Conservation (phyloP, 176 grass and related monocot species). For the Oryza glumipatula region DNA sequence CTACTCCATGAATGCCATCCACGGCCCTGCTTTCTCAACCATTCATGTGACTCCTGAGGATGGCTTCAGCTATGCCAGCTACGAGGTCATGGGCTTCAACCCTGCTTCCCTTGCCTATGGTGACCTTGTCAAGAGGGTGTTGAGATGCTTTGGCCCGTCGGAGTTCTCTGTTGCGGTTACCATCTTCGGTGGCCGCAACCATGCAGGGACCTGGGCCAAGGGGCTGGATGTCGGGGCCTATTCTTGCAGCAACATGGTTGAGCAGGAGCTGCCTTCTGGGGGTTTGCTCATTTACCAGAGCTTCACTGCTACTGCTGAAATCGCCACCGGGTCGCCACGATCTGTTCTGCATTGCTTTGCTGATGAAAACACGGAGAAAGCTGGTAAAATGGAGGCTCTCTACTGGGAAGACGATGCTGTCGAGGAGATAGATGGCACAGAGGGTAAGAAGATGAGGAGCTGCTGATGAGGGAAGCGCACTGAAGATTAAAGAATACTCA, state of each 20-base stretch:
- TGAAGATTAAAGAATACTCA: not conserved
- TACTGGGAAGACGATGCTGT: constrained; percentile 37
- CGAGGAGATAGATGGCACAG: not conserved
- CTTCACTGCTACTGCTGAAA: constrained; percentile 28
- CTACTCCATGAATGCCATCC: constrained; percentile 63
- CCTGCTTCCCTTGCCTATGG: constrained; percentile 2
- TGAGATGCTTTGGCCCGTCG: constrained; percentile 47
- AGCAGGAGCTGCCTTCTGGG: constrained; percentile 46
- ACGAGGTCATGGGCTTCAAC: constrained; percentile 59
- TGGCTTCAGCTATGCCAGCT: constrained; percentile 62
- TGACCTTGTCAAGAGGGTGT: constrained; percentile 52
- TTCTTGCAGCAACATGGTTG: constrained; percentile 45
- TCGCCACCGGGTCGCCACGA: not conserved
- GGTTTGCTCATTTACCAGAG: constrained; percentile 55
- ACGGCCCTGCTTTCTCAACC: constrained; percentile 48
- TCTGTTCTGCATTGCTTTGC: constrained; percentile 39
- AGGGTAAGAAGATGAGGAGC: constrained; percentile 26
- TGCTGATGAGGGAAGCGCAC: not conserved
- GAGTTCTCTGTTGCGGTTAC: constrained; percentile 59
- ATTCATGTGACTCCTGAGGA: constrained; percentile 67
- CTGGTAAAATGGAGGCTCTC: not conserved
- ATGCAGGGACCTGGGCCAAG: constrained; percentile 38
- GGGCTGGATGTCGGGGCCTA: constrained; percentile 37
- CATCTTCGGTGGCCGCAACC: constrained; percentile 31
- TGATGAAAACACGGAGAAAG: not conserved